phyloP scores from a whole-genome alignment of 169 alveolate genomes.

The Ichthyophthirius multifiliis region DNA sequence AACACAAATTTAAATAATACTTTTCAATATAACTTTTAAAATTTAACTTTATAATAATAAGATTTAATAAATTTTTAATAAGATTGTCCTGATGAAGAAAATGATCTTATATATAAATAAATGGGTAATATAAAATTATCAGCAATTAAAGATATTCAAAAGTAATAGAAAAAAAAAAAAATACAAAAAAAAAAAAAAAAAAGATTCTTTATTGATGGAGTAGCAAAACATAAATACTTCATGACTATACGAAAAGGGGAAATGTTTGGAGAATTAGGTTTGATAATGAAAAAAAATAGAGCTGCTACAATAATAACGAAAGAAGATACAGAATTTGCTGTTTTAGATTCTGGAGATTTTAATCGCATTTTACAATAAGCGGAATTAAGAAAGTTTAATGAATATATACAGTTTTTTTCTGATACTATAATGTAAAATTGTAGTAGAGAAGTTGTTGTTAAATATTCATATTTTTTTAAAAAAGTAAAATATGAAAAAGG shows the following conservation, averaged over 20 bases:
- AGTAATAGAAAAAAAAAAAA: neutral
- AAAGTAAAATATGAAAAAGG: neutral
- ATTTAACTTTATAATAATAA: too few species aligned
- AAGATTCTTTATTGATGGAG: neutral
- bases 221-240: neutral
- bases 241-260: neutral
- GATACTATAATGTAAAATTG: neutral
- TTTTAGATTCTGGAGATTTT: neutral
- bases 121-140: neutral
- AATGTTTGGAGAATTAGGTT: neutral
- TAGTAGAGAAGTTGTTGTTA: neutral
- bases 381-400: neutral
- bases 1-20: too few species aligned
- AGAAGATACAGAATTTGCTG: neutral
- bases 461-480: neutral
- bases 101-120: neutral
- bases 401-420: neutral
- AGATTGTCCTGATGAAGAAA: neutral
- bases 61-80: too few species aligned
- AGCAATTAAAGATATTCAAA: neutral
- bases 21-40: too few species aligned
- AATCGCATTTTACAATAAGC: neutral
- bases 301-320: neutral
- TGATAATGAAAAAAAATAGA: slow-evolving; percentile 2
- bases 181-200: neutral